A percentile compares a stretch with the other conserved stretches of the same genome.
Evolutionary conservation across 2,329 filamentous ascomycete species (phyloP).

Genomic region (Zopfia rhizophila): DNA sequence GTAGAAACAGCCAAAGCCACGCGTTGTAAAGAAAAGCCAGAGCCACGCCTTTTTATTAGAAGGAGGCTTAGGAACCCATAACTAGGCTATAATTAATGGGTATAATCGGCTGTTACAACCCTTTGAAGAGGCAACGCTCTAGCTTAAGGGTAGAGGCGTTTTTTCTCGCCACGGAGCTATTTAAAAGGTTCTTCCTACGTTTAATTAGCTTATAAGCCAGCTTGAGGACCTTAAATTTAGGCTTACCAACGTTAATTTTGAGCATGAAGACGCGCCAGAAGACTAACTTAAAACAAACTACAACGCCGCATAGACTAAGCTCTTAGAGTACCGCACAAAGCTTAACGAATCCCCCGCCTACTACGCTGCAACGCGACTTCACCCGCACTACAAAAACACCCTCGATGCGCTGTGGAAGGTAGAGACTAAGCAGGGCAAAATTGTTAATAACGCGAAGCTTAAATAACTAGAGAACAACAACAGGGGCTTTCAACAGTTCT

Average conservation of each 20-base stretch:
- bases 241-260: constrained; percentile 1
- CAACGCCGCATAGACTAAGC: constrained; percentile 1
- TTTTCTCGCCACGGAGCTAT: constrained; percentile 2
- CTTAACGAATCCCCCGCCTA: constrained; percentile 5
- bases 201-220: constrained; percentile 1
- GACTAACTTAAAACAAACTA: constrained; percentile 9
- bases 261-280: constrained; percentile 1
- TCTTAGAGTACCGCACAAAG: constrained; percentile 3
- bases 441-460: too few relatives aligned
- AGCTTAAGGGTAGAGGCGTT: background rate
- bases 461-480: too few relatives aligned
- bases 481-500: too few relatives aligned
- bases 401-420: too few relatives aligned
- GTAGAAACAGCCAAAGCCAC: too few relatives aligned
- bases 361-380: background rate
- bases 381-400: constrained; percentile 2
- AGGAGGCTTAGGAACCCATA: too few relatives aligned
- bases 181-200: constrained; percentile 7
- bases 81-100: constrained; percentile 2
- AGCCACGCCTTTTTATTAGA: too few relatives aligned
- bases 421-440: too few relatives aligned
- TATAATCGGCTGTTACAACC: constrained; percentile 4
- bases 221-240: background rate
- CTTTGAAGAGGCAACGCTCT: constrained; percentile 6
- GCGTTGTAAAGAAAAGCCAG: too few relatives aligned